Conservation (phyloP, 1,139 yeast species). For the Pichia sp. region DNA sequence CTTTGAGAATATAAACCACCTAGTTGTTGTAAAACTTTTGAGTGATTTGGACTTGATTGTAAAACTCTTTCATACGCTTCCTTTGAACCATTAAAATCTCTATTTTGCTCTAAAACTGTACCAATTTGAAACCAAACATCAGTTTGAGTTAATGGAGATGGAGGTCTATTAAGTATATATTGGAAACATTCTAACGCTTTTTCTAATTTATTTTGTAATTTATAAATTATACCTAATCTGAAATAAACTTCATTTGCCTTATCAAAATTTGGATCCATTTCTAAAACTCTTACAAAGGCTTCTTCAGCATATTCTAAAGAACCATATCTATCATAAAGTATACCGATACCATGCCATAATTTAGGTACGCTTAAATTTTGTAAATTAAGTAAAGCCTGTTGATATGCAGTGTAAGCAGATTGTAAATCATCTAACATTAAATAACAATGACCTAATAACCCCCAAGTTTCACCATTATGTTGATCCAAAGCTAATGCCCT, state of each 20-base stretch:
- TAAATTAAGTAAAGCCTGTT: constrained; percentile 85
- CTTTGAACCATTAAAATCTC: constrained; percentile 84
- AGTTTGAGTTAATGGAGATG: constrained; percentile 90
- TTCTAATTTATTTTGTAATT: constrained; percentile 82
- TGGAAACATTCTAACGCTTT: constrained; percentile 91
- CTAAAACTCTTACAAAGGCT: constrained; percentile 92
- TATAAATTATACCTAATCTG: constrained; percentile 93
- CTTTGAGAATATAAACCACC: constrained; percentile 95
- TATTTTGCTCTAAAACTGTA: constrained; percentile 87
- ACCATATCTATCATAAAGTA: constrained; percentile 90
- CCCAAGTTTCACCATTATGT: constrained; percentile 96
- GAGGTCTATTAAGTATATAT: constrained; percentile 85
- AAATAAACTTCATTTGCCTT: constrained; percentile 95
- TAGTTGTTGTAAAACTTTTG: constrained; percentile 90
- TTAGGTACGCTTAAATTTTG: constrained; percentile 94
- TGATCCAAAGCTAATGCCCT: constrained; percentile 76
- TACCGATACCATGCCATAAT: constrained; percentile 98
- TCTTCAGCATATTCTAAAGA: constrained; percentile 96
- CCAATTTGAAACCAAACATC: constrained; percentile 99
- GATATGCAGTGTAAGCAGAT: constrained; percentile 93
- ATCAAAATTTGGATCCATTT: constrained; percentile 91
- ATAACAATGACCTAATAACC: constrained; percentile 92
- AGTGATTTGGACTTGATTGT: constrained; percentile 85
- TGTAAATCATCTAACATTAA: constrained; percentile 93
- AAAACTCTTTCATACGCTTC: constrained; percentile 89